Evolutionary conservation across 345 rosid species (phyloP), one percentile per base, ranked within the genome.

Genomic region (Tarenaya hassleriana): DNA sequence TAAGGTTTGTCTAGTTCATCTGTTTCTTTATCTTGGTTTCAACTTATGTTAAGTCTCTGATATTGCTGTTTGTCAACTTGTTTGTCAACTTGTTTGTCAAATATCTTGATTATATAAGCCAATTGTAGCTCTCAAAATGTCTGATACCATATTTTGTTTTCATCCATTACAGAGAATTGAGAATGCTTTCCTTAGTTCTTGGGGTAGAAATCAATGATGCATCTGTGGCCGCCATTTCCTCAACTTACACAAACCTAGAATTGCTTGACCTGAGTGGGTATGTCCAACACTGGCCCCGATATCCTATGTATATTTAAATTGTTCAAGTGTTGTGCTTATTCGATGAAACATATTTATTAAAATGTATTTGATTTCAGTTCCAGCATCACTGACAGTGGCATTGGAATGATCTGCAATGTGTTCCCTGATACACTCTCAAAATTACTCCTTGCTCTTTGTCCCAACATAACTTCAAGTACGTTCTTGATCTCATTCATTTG

Each of bases 251-350:
- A 44, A 80, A 75, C 43, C 64, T 94, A 63, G 97, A 94, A 67
- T 64, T 86, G 48, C 99, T 94, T 60, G 99, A 94, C 77, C 75
- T 94, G 41, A 88, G 97, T 66, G 99, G 97, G 99, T 94, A 80
- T 61, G 95, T 78, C 52, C 47, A 46, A 17, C 35, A 38, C 27
- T 56, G 31, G 52, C 50, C 52, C n/a, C 39, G n/a, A 48, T 34
- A 41, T 47, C 47, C 3, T 17, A 34, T 37, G 0, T 20, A 11
- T 19, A 4, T 47, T n/a, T 42, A 27, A 19, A 13, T 42, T 69
- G 43, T 33, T 41, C 41, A 14, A 16, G 50, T 39, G 5, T 18
- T 21, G 7, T 5, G 34, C 33, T 9, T 29, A 34, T 27, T 47
- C n/a, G 42, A 45, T n/a, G 17, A 41, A 32, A 11, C 12, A 3